These are phyloP conservation scores for Imleria badia DNA, from an alignment of 768 basidiomycete species.

Conservation along the genomic window DNA sequence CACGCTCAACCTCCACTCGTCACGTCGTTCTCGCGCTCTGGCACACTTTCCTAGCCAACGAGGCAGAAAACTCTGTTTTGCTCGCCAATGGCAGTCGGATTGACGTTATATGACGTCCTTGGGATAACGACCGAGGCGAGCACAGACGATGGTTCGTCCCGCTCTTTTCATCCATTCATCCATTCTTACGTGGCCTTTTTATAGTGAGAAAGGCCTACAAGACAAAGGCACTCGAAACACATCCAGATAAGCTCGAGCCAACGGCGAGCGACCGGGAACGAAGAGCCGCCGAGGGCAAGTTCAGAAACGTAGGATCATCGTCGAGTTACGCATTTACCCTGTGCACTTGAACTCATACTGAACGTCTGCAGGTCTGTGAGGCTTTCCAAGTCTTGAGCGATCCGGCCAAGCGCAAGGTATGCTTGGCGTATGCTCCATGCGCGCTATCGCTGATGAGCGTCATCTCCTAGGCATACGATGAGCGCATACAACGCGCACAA, in stretches of 20 bases:
- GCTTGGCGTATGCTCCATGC: slow-evolving; percentile 7
- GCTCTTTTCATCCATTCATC: neutral
- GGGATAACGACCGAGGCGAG: slow-evolving; percentile 45
- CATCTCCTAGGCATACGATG: slow-evolving; percentile 45
- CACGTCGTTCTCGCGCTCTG: neutral
- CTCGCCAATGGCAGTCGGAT: slow-evolving; percentile 30
- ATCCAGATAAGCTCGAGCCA: slow-evolving; percentile 69
- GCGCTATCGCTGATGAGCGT: neutral
- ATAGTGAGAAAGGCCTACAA: slow-evolving; percentile 65
- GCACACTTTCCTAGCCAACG: neutral
- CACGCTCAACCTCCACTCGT: neutral
- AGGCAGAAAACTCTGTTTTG: neutral
- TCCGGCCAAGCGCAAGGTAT: slow-evolving; percentile 52
- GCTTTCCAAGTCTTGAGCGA: slow-evolving; percentile 63
- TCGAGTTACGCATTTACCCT: slow-evolving; percentile 24
- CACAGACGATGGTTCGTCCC: slow-evolving; percentile 49
- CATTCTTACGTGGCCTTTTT: neutral
- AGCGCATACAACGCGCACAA: slow-evolving; percentile 34
- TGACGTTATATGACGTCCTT: slow-evolving; percentile 44
- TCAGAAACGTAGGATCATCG: slow-evolving; percentile 51
- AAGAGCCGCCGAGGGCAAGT: slow-evolving; percentile 53
- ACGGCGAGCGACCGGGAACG: slow-evolving; percentile 50
- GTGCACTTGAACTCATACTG: slow-evolving; percentile 16
- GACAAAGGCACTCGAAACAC: slow-evolving; percentile 65
- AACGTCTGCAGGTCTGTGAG: slow-evolving; percentile 50